Conservation (phyloP, 2,329 filamentous ascomycete species). For the Parastagonospora nodorum region DNA sequence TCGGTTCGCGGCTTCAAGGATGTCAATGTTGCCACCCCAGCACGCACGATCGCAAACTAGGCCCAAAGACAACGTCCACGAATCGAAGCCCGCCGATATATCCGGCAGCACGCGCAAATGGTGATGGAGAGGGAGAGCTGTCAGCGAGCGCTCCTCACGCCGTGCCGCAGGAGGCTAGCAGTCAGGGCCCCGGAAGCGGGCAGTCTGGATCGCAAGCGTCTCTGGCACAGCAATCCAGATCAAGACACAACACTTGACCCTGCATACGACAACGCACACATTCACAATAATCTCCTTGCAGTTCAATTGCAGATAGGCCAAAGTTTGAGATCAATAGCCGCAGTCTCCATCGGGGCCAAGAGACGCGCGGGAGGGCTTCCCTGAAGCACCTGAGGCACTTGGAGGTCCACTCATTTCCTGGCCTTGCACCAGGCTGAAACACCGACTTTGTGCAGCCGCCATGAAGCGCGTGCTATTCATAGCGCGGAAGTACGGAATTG, state of each 20-base stretch:
- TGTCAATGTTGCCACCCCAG: not conserved
- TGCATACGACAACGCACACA: slow-evolving; percentile 17
- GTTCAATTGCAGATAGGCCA: not conserved
- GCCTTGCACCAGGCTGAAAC: slow-evolving; percentile 25
- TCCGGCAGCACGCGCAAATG: not conserved
- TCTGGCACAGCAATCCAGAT: slow-evolving; percentile 15
- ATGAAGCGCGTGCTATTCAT: slow-evolving; percentile 6
- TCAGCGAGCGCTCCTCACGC: not conserved
- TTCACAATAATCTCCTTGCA: slow-evolving; percentile 7
- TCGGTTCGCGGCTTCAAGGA: slow-evolving; percentile 1
- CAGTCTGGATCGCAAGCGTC: slow-evolving; percentile 6
- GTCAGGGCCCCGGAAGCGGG: slow-evolving; percentile 7
- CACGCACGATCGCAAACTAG: not conserved
- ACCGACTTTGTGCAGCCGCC: slow-evolving; percentile 22
- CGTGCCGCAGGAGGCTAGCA: not conserved
- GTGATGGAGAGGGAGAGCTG: not conserved
- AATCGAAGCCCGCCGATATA: slow-evolving; percentile 3
- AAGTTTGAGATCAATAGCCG: slow-evolving; percentile 1
- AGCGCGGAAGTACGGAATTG: not conserved
- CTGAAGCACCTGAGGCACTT: slow-evolving; percentile 1
- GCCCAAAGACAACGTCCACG: not conserved
- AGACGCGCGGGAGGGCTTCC: slow-evolving; percentile 17
- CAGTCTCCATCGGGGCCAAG: slow-evolving; percentile 2
- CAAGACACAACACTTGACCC: slow-evolving; percentile 10
- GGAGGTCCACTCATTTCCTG: slow-evolving; percentile 11